These are phyloP conservation scores for Stromatinia cepivora DNA, from an alignment of 2,329 filamentous ascomycete genomes.

Conservation along the genomic window DNA sequence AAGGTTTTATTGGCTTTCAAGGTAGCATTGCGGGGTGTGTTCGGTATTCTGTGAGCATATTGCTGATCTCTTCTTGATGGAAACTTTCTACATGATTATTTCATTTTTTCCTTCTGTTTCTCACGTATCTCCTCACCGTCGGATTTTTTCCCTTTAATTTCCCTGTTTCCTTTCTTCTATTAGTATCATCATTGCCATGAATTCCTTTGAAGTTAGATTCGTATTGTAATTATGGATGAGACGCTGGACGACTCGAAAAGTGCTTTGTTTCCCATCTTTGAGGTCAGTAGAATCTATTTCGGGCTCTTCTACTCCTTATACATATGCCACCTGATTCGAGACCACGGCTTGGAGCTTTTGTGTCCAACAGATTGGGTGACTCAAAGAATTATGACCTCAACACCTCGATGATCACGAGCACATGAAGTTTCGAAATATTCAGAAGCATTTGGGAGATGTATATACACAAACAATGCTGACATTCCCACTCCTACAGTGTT, in stretches of 20 bases:
- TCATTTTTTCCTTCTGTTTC: conserved; percentile 23
- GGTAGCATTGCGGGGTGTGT: conserved; percentile 22
- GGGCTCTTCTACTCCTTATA: conserved; percentile 6
- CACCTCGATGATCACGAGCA: conserved; percentile 8
- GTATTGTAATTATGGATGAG: conserved; percentile 40
- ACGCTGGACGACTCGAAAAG: conserved; percentile 40
- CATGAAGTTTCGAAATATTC: neutral
- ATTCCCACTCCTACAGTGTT: conserved; percentile 27
- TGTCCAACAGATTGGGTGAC: conserved; percentile 20
- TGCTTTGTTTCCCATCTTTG: conserved; percentile 32
- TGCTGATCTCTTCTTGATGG: conserved; percentile 22
- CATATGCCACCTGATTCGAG: conserved; percentile 19
- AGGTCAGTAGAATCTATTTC: conserved; percentile 35
- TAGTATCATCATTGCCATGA: conserved; percentile 26
- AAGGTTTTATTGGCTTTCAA: conserved; percentile 26
- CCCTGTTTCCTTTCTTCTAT: conserved; percentile 34
- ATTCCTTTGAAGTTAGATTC: conserved; percentile 27
- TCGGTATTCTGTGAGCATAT: conserved; percentile 21
- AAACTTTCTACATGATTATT: conserved; percentile 25
- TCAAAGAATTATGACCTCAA: conserved; percentile 19
- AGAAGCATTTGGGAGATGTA: conserved; percentile 9
- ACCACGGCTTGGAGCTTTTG: conserved; percentile 2
- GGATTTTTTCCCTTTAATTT: conserved; percentile 25
- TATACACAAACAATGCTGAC: conserved; percentile 31
- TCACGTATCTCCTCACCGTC: conserved; percentile 13